phyloP scores from a whole-genome alignment of 2,329 filamentous ascomycete genomes.

The Neonectria hederae region DNA sequence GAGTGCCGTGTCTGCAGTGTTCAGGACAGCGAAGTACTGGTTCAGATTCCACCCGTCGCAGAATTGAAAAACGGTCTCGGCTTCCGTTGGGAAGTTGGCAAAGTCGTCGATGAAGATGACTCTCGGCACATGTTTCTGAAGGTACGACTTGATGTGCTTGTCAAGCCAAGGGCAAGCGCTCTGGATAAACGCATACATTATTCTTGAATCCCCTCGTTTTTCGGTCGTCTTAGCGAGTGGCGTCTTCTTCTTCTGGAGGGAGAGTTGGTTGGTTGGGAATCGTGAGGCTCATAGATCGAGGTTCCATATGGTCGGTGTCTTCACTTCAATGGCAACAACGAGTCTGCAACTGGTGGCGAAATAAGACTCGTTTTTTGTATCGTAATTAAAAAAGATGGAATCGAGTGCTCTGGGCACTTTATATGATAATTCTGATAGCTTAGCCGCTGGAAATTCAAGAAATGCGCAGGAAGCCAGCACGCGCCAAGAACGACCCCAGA shows the following conservation, averaged over 20 bases:
- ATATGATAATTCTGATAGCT: neutral
- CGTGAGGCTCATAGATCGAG: neutral
- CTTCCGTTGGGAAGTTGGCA: conserved; percentile 39
- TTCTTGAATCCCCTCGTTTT: neutral
- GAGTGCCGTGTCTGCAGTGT: conserved; percentile 41
- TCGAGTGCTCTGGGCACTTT: neutral
- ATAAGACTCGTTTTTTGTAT: neutral
- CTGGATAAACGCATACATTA: conserved; percentile 35
- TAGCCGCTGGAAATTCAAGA: neutral
- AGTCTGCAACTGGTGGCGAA: conserved; percentile 3
- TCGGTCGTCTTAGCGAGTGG: neutral
- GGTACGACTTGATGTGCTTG: conserved; percentile 43
- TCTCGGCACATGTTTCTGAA: conserved; percentile 42
- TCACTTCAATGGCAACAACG: neutral
- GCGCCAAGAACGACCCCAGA: neutral
- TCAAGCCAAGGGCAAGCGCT: conserved; percentile 47
- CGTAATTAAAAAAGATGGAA: neutral
- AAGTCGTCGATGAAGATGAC: conserved; percentile 44
- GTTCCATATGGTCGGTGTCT: conserved; percentile 20
- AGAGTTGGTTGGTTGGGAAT: conserved; percentile 30
- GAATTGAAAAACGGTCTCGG: conserved; percentile 42
- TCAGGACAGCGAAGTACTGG: conserved; percentile 46
- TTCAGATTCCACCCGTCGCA: conserved; percentile 50
- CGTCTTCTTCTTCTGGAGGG: conserved; percentile 31
- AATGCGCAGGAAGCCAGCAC: neutral